A percentile compares a stretch with the other conserved stretches of the same genome.
Conservation (phyloP, 2,329 filamentous ascomycete species). For the Aureobasidium sp. region DNA sequence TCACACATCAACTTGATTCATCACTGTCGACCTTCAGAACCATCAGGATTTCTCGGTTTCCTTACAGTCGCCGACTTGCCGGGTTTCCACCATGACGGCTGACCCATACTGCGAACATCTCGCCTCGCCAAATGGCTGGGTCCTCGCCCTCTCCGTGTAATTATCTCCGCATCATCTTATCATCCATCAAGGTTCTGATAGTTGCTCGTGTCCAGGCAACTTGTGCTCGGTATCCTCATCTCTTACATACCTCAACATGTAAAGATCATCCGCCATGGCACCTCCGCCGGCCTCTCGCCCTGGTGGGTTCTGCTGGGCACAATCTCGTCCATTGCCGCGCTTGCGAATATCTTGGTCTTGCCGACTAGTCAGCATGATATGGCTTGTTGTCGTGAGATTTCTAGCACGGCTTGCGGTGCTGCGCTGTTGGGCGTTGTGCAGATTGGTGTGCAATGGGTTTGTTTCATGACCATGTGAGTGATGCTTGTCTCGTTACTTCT, state of each 20-base stretch:
- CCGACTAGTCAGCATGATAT: constrained; percentile 77
- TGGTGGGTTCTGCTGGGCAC: constrained; percentile 93
- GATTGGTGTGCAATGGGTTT: constrained; percentile 83
- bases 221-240: constrained; percentile 77
- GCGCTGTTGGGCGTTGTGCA: constrained; percentile 83
- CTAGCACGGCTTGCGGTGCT: constrained; percentile 71
- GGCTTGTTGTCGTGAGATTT: constrained; percentile 74
- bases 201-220: constrained; percentile 42
- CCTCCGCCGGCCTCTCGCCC: constrained; percentile 89
- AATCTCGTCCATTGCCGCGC: constrained; percentile 73
- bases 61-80: not conserved
- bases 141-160: constrained; percentile 15
- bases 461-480: constrained; percentile 81
- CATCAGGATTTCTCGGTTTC: not conserved
- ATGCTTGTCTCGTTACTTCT: not conserved
- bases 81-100: not conserved
- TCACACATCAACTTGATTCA: not conserved
- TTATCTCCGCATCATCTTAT: not conserved
- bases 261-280: constrained; percentile 76
- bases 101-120: constrained; percentile 17
- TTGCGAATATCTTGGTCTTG: constrained; percentile 85
- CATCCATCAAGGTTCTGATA: not conserved
- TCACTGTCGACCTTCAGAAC: not conserved
- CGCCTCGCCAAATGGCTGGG: constrained; percentile 15
- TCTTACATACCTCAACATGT: constrained; percentile 94